Evolutionary conservation across 176 grass and related monocot genomes (phyloP), one percentile per base, ranked within the genome.

Genomic region (Hsuehochloa calcarea): DNA sequence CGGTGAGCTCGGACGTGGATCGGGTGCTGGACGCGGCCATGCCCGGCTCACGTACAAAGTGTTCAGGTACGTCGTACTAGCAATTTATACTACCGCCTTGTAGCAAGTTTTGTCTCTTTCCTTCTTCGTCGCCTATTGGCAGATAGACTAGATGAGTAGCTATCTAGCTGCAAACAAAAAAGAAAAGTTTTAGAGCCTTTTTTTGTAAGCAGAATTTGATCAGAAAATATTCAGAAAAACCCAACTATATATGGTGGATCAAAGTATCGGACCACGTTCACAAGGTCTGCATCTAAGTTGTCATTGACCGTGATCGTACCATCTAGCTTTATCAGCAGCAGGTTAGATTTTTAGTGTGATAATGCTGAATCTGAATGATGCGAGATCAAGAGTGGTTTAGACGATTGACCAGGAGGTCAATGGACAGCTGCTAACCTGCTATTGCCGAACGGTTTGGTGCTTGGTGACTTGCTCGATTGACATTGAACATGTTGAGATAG

Each of bases 21-120:
- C 55, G 58, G 51, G 58, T 65, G 31, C 81, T 98, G 9, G 65
- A 61, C 26, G 70, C 69, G 5, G 72, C 70, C 1, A 77, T 93
- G 66, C 74, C 85, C 2, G 44, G 72, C n/a, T 73, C 3, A 74
- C 84, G 27, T 98, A 98, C 83, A 56, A 58, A 12, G 77, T 14
- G n/a, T 85, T 95, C 65, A 87, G 93, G 91, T 95, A 78, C 52
- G 27, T 65, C 52, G 27, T 65, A 14, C 31, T 13, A 11, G 4
- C 29, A 44, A 79, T 72, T 58, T 11, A 50, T 79, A 52, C 78
- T 73, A 55, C 54, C 11, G 56, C 23, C 3, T 19, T 73, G 65
- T 77, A 78, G 65, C 62, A 85, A 58, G 26, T 74, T 85, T 80
- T 85, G 69, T 80, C 82, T 54, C 17, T 80, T 80, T 76, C 47